phyloP scores from a whole-genome alignment of 2,329 filamentous ascomycete species.

The Trichoderma atroviride region DNA sequence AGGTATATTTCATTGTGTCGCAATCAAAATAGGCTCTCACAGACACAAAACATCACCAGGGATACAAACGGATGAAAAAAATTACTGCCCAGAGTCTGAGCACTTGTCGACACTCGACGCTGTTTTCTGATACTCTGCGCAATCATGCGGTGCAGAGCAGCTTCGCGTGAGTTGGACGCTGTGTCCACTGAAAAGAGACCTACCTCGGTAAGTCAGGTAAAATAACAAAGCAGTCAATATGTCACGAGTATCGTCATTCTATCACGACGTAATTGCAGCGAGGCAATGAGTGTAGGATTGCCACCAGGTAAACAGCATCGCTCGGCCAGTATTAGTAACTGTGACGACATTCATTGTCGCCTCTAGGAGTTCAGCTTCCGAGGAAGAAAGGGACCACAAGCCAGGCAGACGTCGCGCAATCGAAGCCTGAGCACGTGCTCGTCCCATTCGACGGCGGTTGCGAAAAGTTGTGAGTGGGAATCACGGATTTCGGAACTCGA shows the following conservation, averaged over 20 bases:
- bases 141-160: not conserved
- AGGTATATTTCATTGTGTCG: not conserved
- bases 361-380: not conserved
- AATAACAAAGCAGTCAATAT: not conserved
- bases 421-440: not conserved
- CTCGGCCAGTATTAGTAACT: not conserved
- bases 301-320: not conserved
- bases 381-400: not conserved
- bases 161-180: not conserved
- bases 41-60: not conserved
- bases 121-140: not conserved
- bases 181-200: not conserved
- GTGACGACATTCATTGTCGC: not conserved
- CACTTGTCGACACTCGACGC: not conserved
- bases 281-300: not conserved
- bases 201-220: not conserved
- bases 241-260: not conserved
- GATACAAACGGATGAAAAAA: not conserved
- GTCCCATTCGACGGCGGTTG: not conserved
- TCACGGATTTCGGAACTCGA: conserved; percentile 13
- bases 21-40: not conserved
- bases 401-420: not conserved
- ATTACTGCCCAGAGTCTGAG: not conserved
- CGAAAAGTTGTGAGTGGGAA: not conserved
- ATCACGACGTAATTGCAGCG: not conserved